Percentiles rank a stretch among this genome's conserved stretches.
Evolutionary conservation across 306 rosid genomes (phyloP).

Genomic region (Cucurbita moschata): DNA sequence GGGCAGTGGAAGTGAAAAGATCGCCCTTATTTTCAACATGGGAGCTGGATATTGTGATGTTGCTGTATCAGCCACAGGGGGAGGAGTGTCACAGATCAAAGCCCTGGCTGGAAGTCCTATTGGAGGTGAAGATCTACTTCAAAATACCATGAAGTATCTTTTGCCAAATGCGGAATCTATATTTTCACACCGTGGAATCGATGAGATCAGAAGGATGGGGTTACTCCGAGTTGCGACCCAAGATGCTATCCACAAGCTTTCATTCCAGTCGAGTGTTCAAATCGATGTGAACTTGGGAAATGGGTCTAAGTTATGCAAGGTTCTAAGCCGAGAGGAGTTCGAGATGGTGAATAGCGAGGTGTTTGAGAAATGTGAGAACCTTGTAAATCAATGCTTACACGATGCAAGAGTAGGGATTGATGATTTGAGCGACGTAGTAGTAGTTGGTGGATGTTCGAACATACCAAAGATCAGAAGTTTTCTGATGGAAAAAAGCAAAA

Average conservation of each 20-base stretch:
- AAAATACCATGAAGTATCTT: slow-evolving; percentile 56
- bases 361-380: slow-evolving; percentile 52
- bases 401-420: slow-evolving; percentile 50
- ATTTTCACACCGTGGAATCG: slow-evolving; percentile 27
- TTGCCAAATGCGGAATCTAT: slow-evolving; percentile 42
- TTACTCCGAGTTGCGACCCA: slow-evolving; percentile 64
- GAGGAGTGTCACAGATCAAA: slow-evolving; percentile 74
- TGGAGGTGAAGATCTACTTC: slow-evolving; percentile 97
- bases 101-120: slow-evolving; percentile 63
- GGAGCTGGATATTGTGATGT: slow-evolving; percentile 89
- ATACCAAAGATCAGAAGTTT: slow-evolving; percentile 56
- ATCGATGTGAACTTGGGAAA: slow-evolving; percentile 57
- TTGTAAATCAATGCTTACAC: slow-evolving; percentile 47
- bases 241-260: slow-evolving; percentile 69
- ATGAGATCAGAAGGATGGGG: slow-evolving; percentile 41
- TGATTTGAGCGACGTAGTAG: slow-evolving; percentile 51
- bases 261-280: slow-evolving; percentile 27
- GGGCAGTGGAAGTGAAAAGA: slow-evolving; percentile 58
- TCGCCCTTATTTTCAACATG: slow-evolving; percentile 74
- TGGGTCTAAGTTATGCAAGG: slow-evolving; percentile 38
- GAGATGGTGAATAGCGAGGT: slow-evolving; percentile 55
- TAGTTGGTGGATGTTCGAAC: slow-evolving; percentile 68
- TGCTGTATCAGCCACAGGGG: slow-evolving; percentile 59
- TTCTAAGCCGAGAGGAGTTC: slow-evolving; percentile 42
- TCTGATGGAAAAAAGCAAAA: slow-evolving; percentile 24